These are phyloP conservation scores for Flueggea neowawraea DNA, from an alignment of 441 rosid species.

Conservation along the genomic window DNA sequence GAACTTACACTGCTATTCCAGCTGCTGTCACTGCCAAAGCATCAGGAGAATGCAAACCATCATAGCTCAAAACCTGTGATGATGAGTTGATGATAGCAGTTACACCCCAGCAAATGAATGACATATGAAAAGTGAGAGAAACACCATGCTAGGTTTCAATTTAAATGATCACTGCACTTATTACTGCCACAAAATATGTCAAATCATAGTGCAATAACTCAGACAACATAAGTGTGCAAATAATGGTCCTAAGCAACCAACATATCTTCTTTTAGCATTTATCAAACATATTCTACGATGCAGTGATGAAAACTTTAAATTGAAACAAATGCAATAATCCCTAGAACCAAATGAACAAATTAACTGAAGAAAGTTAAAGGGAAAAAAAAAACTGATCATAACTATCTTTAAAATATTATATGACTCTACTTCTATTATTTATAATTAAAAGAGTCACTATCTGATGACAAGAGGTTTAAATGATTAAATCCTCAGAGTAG, in stretches of 20 bases:
- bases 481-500: neutral
- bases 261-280: neutral
- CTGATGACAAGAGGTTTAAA: neutral
- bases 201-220: too few species aligned
- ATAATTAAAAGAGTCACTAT: neutral
- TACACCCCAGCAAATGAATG: neutral
- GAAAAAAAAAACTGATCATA: neutral
- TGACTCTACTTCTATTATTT: neutral
- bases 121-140: neutral
- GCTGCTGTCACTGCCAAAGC: constrained; percentile 94
- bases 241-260: neutral
- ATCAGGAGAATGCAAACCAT: constrained; percentile 91
- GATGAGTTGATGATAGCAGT: constrained; percentile 4
- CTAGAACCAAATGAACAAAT: neutral
- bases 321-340: neutral
- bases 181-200: too few species aligned
- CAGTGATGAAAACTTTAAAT: neutral
- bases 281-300: neutral
- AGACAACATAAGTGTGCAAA: neutral
- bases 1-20: constrained; percentile 93
- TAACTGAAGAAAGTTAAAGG: neutral
- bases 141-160: constrained; percentile 2
- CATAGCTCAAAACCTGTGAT: constrained; percentile 90
- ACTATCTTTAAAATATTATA: neutral
- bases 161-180: too few species aligned